phyloP scores from a whole-genome alignment of 2,329 filamentous ascomycete species.

The Paraphoma sp. region DNA sequence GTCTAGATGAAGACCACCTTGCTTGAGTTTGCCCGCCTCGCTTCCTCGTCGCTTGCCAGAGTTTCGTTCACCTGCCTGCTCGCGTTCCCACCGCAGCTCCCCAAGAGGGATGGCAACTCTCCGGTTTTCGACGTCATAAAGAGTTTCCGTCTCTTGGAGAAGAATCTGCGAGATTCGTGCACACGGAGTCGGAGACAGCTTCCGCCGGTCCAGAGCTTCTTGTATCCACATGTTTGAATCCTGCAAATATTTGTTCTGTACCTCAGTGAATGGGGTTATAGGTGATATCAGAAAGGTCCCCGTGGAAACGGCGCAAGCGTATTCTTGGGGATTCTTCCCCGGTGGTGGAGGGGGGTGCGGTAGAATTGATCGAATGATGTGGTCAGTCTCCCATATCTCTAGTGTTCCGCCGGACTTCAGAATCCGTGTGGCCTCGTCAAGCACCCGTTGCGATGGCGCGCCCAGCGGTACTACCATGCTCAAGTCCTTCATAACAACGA shows the following conservation, averaged over 20 bases:
- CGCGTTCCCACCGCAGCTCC: constrained; percentile 85
- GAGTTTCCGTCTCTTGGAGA: constrained; percentile 76
- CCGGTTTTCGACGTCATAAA: constrained; percentile 73
- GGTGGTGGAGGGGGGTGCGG: constrained; percentile 73
- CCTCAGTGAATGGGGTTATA: constrained; percentile 80
- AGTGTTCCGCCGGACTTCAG: constrained; percentile 78
- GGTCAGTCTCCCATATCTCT: constrained; percentile 90
- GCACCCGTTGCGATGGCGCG: constrained; percentile 59
- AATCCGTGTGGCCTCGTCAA: constrained; percentile 79
- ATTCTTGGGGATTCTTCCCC: constrained; percentile 66
- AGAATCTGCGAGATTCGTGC: constrained; percentile 77
- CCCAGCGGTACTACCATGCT: constrained; percentile 70
- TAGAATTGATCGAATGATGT: constrained; percentile 80
- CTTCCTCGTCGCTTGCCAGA: constrained; percentile 61
- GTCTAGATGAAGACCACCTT: constrained; percentile 38
- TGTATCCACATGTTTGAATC: constrained; percentile 86
- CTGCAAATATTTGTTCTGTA: constrained; percentile 80
- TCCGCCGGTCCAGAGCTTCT: constrained; percentile 74
- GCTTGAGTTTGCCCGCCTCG: constrained; percentile 53
- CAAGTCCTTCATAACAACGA: constrained; percentile 87
- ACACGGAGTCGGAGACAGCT: constrained; percentile 78
- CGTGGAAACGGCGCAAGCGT: constrained; percentile 69
- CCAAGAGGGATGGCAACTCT: constrained; percentile 87
- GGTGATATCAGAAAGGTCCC: constrained; percentile 84
- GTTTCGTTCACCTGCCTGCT: constrained; percentile 56